Evolutionary conservation across 139 green algal species (phyloP).

Genomic region (Pleodorina starrii): DNA sequence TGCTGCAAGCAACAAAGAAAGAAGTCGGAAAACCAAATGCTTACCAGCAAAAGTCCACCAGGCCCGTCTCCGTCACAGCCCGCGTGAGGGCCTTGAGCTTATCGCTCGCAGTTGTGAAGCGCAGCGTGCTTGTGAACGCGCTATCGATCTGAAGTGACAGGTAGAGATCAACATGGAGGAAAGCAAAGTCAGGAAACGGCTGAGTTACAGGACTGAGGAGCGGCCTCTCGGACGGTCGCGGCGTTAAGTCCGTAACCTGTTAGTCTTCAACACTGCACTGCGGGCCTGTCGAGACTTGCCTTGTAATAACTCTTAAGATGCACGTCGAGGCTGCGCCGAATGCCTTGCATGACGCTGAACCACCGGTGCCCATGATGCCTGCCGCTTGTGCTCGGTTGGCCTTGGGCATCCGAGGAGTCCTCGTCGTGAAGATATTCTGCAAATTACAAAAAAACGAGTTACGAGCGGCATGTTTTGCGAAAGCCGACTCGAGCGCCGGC

Average conservation of each 20-base stretch:
- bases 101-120: not conserved
- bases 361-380: conserved; percentile 7
- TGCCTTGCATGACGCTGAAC: conserved; percentile 7
- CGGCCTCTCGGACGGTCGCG: not conserved
- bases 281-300: not conserved
- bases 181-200: not conserved
- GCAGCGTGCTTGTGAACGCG: not conserved
- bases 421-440: not conserved
- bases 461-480: not conserved
- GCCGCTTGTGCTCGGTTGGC: not conserved
- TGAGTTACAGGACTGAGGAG: not conserved
- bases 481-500: not conserved
- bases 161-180: not conserved
- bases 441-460: not conserved
- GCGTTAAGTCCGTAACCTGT: not conserved
- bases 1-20: too few relatives aligned
- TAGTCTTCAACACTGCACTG: not conserved
- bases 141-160: conserved; percentile 30
- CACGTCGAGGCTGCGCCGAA: conserved; percentile 30
- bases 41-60: conserved; percentile 46
- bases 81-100: conserved; percentile 1
- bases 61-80: conserved; percentile 1
- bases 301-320: conserved; percentile 44
- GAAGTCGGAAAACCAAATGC: too few relatives aligned
- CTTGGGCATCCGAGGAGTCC: not conserved